phyloP scores from a whole-genome alignment of 1,284 basidiomycete genomes.

The Heterobasidion occidentale region DNA sequence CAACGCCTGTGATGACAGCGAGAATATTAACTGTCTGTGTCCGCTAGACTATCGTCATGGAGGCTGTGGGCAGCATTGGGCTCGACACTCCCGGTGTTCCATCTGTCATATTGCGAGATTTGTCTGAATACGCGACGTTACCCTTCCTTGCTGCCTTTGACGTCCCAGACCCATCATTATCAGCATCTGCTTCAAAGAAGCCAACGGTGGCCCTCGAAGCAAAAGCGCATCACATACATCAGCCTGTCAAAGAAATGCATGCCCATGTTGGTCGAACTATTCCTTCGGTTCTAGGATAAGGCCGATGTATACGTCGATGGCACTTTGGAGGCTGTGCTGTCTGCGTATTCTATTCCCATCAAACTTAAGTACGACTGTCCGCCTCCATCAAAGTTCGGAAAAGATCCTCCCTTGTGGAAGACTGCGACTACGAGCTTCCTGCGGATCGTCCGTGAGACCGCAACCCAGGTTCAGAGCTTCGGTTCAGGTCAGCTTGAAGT shows the following conservation, averaged over 20 bases:
- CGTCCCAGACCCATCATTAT: constrained; percentile 19
- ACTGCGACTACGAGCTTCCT: constrained; percentile 75
- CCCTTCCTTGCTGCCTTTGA: constrained; percentile 80
- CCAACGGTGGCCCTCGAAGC: constrained; percentile 53
- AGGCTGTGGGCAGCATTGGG: constrained; percentile 62
- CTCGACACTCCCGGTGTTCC: constrained; percentile 52
- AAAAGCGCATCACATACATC: constrained; percentile 76
- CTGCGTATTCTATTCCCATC: constrained; percentile 83
- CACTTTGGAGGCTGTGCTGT: constrained; percentile 77
- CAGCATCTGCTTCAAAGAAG: constrained; percentile 25
- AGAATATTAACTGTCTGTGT: constrained; percentile 2
- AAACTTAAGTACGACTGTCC: constrained; percentile 95
- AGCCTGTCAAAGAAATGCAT: constrained; percentile 83
- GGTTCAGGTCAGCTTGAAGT: constrained; percentile 23
- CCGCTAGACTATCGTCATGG: constrained; percentile 65
- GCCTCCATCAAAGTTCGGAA: constrained; percentile 75
- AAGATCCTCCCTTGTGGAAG: constrained; percentile 87
- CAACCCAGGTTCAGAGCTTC: constrained; percentile 38
- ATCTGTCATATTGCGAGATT: constrained; percentile 74
- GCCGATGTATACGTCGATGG: constrained; percentile 70
- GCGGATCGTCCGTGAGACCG: constrained; percentile 58
- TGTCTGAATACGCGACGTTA: constrained; percentile 81
- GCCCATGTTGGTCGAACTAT: constrained; percentile 73
- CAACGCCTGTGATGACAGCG: not conserved
- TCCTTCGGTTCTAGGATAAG: constrained; percentile 53